Base-by-base conservation (phyloP, 495 filamentous ascomycete genomes). In the Daldinia concentrica region DNA sequence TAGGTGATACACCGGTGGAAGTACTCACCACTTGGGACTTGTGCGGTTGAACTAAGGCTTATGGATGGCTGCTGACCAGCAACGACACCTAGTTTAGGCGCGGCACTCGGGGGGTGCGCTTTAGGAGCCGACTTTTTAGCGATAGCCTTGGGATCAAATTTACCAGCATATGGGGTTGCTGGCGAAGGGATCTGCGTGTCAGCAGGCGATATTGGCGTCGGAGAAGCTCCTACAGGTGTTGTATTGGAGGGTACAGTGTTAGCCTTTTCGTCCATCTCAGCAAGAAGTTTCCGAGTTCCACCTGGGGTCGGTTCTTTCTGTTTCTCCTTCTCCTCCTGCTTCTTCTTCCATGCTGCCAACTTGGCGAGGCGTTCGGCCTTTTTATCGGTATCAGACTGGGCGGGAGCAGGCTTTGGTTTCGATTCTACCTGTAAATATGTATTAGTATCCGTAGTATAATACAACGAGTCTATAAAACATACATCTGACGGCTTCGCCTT, bases 321-420 rank as follows among this genome's bases (percentile, higher is more conserved):
- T 73, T 93, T 93, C 74, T 91, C 91, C 70, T 91, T 90, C 73
- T 93, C 88, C 39, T 92, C 93, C 17, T 93, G 91, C 73, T 96
- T 95, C 77, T 91, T 89, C 79, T 96, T 97, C 93, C 94, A 97
- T 69, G 93, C 92, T 78, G 94, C 92, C 34, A 97, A 78, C 67
- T 93, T 95, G 30, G 93, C 92, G 36, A 94, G 84, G 57, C 92
- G 83, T 77, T 96, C 92, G 51, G 89, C 91, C 75, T 93, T 92
- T 76, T 95, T 95, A 43, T 95, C 91, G 61, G 91, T 91, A 66
- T 94, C 93, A 17, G 90, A 88, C 73, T 87, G 88, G 32, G 83
- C 80, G 59, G 86, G 74, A 57, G 85, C 76, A 39, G 83, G 80
- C 62, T 90, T 83, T 17, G 88, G 73, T 76, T 88, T 86, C 66